Conservation (phyloP, 2,329 filamentous ascomycete species). For the Penicillium sp. region DNA sequence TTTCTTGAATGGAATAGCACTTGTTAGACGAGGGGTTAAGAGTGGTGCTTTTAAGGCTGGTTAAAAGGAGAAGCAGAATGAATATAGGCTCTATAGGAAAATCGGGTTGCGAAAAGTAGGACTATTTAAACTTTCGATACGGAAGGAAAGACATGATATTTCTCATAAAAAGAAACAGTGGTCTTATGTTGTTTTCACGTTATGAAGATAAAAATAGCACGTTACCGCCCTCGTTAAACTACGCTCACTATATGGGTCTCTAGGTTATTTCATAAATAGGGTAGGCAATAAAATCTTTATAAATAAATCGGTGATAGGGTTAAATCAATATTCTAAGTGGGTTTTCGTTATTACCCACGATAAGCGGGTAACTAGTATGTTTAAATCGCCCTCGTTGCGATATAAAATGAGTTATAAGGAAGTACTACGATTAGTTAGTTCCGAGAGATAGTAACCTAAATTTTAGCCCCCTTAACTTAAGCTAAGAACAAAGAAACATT, state of each 20-base stretch:
- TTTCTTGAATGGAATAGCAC: conserved; percentile 2
- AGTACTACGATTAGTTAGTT: neutral
- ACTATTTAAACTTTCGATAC: conserved; percentile 1
- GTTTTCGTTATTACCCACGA: neutral
- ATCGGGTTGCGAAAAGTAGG: neutral
- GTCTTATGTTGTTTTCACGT: neutral
- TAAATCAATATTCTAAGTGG: neutral
- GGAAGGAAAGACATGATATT: neutral
- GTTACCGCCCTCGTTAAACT: conserved; percentile 5
- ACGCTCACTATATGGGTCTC: neutral
- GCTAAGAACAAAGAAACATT: neutral
- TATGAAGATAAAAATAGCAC: neutral
- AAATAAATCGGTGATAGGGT: neutral
- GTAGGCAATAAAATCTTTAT: neutral
- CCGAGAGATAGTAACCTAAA: neutral
- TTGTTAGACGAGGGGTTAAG: neutral
- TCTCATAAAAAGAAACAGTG: neutral
- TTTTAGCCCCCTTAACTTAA: neutral
- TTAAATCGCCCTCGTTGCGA: neutral
- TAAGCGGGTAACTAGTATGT: neutral
- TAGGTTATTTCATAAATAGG: neutral
- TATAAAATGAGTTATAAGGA: neutral
- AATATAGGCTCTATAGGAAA: neutral
- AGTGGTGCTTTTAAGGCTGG: neutral
- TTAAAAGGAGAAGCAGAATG: neutral